These are phyloP conservation scores for Lablab purpureus DNA, from an alignment of 306 rosid species.

Conservation along the genomic window DNA sequence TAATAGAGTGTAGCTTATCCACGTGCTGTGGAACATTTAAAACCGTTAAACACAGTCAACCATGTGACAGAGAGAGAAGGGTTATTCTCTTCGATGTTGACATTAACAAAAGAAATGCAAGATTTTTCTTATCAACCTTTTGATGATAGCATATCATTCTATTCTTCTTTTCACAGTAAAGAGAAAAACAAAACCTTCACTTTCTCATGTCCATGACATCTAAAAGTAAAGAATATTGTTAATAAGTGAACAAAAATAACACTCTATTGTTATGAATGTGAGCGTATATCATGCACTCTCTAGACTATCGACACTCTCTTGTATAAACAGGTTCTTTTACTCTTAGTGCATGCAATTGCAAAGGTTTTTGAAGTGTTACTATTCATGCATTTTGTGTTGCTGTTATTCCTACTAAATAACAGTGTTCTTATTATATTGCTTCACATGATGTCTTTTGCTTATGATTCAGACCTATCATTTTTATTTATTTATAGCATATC, in stretches of 20 bases:
- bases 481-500: background rate
- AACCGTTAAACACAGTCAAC: slow-evolving; percentile 14
- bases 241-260: slow-evolving; percentile 2
- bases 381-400: background rate
- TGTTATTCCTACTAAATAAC: background rate
- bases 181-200: slow-evolving; percentile 1
- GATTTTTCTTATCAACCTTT: slow-evolving; percentile 25
- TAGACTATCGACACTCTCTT: background rate
- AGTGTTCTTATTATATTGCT: background rate
- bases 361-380: background rate
- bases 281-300: background rate
- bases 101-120: slow-evolving; percentile 28
- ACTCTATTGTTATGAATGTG: background rate
- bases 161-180: background rate
- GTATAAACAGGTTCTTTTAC: background rate
- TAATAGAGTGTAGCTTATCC: background rate
- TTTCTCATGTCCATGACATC: slow-evolving; percentile 9
- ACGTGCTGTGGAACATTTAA: slow-evolving; percentile 19
- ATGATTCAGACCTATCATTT: background rate
- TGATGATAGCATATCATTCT: background rate
- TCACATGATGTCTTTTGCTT: background rate
- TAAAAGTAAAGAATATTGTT: slow-evolving; percentile 6
- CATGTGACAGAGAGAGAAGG: slow-evolving; percentile 21
- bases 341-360: background rate
- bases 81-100: slow-evolving; percentile 37